These are phyloP conservation scores for Apiotrichum brassicae DNA, from an alignment of 1,284 basidiomycete species.

Conservation along the genomic window DNA sequence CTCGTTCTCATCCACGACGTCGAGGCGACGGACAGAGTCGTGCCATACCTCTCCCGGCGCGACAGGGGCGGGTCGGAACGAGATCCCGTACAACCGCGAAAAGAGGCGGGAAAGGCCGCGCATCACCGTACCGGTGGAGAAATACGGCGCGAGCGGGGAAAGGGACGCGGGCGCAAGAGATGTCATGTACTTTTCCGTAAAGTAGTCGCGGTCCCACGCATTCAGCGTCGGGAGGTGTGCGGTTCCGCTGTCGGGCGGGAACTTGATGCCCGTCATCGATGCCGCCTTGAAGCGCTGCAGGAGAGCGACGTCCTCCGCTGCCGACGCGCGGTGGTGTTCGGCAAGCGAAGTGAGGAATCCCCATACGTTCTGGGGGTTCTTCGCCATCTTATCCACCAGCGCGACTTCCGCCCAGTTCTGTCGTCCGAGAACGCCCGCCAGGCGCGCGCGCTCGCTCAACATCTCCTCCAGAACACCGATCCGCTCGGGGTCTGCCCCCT, in stretches of 20 bases:
- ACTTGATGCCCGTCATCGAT: slow-evolving; percentile 50
- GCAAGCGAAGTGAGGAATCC: slow-evolving; percentile 74
- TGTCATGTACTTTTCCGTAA: slow-evolving; percentile 46
- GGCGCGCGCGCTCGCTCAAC: slow-evolving; percentile 64
- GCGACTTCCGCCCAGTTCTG: slow-evolving; percentile 77
- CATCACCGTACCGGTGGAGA: slow-evolving; percentile 76
- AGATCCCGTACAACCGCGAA: slow-evolving; percentile 76
- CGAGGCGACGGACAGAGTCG: slow-evolving; percentile 76
- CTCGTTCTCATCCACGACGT: slow-evolving; percentile 72
- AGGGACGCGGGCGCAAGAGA: slow-evolving; percentile 50
- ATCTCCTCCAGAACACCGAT: slow-evolving; percentile 64
- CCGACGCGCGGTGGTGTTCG: slow-evolving; percentile 67
- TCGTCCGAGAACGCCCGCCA: slow-evolving; percentile 74
- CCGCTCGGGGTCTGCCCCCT: slow-evolving; percentile 50
- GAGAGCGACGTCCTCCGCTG: slow-evolving; percentile 62
- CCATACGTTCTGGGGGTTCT: slow-evolving; percentile 78
- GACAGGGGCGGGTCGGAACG: slow-evolving; percentile 60
- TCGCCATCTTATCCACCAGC: slow-evolving; percentile 89
- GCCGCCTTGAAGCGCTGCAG: slow-evolving; percentile 68
- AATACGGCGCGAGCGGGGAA: slow-evolving; percentile 58
- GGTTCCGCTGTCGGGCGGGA: neutral
- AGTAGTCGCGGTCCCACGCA: slow-evolving; percentile 91
- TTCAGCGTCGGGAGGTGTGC: slow-evolving; percentile 58
- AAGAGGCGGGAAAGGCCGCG: slow-evolving; percentile 81
- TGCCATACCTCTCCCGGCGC: slow-evolving; percentile 83